These are phyloP conservation scores for Phytophthora rubi DNA, from an alignment of 352 stramenopile species.

Conservation along the genomic window DNA sequence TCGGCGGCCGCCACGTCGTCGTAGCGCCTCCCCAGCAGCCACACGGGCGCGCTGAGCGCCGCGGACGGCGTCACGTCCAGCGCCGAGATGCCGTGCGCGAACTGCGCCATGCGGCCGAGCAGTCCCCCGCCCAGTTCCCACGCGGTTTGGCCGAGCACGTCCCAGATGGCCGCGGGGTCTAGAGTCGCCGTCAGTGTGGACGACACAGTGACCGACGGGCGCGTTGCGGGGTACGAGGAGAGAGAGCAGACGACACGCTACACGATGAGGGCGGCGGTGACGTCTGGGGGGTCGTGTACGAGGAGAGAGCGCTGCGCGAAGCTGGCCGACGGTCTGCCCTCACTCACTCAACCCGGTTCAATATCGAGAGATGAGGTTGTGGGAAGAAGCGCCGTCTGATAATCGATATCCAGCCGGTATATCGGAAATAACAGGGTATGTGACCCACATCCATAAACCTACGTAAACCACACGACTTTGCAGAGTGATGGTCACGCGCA, in stretches of 20 bases:
- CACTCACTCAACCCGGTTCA: constrained; percentile 8
- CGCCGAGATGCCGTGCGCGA: constrained; percentile 82
- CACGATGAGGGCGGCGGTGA: constrained; percentile 10
- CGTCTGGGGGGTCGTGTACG: neutral
- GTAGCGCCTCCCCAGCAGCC: constrained; percentile 52
- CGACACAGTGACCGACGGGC: constrained; percentile 1
- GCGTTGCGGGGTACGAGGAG: neutral
- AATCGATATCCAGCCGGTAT: neutral
- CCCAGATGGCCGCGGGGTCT: constrained; percentile 23
- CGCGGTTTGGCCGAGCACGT: constrained; percentile 32
- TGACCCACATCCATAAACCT: neutral
- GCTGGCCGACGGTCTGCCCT: neutral
- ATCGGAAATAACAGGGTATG: neutral
- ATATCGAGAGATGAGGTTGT: constrained; percentile 10
- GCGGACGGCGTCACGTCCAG: constrained; percentile 54
- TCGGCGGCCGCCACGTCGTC: constrained; percentile 42
- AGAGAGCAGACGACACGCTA: constrained; percentile 16
- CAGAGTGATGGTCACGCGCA: neutral
- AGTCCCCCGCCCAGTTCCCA: constrained; percentile 55
- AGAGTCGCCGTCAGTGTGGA: constrained; percentile 30
- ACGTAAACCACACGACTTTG: no score
- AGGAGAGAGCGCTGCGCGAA: constrained; percentile 12
- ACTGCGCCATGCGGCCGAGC: constrained; percentile 75
- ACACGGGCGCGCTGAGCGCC: constrained; percentile 52
- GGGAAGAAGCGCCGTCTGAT: constrained; percentile 9